A percentile compares a stretch with the other conserved stretches of the same genome.
Conservation (phyloP, 768 basidiomycete species). For the Phlebiopsis gigantea region DNA sequence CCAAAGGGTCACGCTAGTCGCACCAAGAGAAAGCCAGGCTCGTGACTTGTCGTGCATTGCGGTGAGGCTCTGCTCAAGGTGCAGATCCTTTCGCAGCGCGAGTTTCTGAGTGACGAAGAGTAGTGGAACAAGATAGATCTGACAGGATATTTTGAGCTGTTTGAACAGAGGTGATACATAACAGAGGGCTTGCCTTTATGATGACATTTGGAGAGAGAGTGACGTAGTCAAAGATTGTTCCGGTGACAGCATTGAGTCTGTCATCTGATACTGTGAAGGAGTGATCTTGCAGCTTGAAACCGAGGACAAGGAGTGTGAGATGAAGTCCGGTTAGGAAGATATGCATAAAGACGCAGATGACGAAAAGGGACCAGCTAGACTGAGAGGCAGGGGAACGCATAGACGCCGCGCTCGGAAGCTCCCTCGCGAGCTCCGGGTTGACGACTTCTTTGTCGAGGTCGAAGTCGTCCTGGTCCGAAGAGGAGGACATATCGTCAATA, state of each 20-base stretch:
- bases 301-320: conserved; percentile 3
- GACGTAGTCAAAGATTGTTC: not conserved
- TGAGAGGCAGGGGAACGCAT: no score
- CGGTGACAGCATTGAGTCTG: not conserved
- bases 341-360: conserved; percentile 7
- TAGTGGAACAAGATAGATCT: conserved; percentile 9
- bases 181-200: not conserved
- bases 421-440: no score
- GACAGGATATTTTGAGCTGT: not conserved
- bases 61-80: conserved; percentile 4
- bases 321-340: conserved; percentile 2
- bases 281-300: not conserved
- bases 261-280: not conserved
- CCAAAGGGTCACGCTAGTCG: not conserved
- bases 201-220: not conserved
- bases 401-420: no score
- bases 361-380: not conserved
- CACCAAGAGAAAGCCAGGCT: conserved; percentile 11
- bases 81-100: not conserved
- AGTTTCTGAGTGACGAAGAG: conserved; percentile 10
- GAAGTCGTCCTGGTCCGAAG: no score
- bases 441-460: no score
- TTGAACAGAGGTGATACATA: no score
- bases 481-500: no score
- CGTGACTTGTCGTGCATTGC: conserved; percentile 12